These are phyloP conservation scores for Candida buenavistaensis DNA, from an alignment of 1,139 yeast genomes.

Conservation along the genomic window DNA sequence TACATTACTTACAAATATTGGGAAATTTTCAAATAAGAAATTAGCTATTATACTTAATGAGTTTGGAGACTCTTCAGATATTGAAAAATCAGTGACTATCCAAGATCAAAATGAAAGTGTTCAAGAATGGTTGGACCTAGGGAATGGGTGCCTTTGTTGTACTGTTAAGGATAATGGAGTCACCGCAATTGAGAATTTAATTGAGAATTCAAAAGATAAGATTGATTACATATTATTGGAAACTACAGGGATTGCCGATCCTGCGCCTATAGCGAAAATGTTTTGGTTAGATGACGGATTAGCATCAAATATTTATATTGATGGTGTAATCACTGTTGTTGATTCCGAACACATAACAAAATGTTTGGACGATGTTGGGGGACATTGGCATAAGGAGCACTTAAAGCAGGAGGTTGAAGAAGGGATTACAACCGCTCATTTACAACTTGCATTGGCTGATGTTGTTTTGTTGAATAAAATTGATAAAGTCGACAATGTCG, in stretches of 20 bases:
- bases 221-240: constrained; percentile 90
- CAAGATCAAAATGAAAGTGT: constrained; percentile 58
- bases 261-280: constrained; percentile 95
- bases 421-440: constrained; percentile 78
- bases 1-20: constrained; percentile 74
- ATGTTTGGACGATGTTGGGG: constrained; percentile 71
- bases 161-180: constrained; percentile 95
- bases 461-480: constrained; percentile 73
- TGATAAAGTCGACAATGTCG: constrained; percentile 43
- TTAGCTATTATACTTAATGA: constrained; percentile 91
- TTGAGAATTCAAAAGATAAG: constrained; percentile 66
- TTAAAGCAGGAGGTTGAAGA: constrained; percentile 36
- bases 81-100: constrained; percentile 83
- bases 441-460: constrained; percentile 91
- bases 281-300: constrained; percentile 95
- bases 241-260: constrained; percentile 98
- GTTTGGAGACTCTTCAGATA: constrained; percentile 84
- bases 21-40: constrained; percentile 64
- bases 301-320: constrained; percentile 80
- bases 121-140: constrained; percentile 94
- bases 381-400: constrained; percentile 51
- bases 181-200: constrained; percentile 85
- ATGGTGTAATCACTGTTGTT: constrained; percentile 90
- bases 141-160: constrained; percentile 96
- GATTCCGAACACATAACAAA: constrained; percentile 70